Base-by-base conservation (phyloP, 441 rosid species). In the Manihot esculenta region DNA sequence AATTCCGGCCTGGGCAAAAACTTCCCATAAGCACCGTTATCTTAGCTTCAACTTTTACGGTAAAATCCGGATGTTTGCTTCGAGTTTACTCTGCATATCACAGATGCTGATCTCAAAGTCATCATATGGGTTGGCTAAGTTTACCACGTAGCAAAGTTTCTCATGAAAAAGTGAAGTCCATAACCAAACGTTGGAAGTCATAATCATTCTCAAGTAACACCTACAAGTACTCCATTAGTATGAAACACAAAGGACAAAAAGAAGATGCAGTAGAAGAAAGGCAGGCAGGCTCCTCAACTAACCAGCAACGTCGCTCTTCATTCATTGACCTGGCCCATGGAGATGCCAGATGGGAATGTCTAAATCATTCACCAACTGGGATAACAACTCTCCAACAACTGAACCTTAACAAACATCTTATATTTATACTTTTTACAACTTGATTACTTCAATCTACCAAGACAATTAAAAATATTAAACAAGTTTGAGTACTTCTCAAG, bases 341-440 rank as follows among this genome's bases (percentile, higher is more conserved):
- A 42, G 53, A 60, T 47, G 80, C 76, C 80, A 80, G 83, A 71
- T 78, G 82, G 78, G 64, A 49, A 44, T 49, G 48, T 66, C 71
- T 27, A 4, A 77, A 80, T 82, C 83, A 84, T 75, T 12, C 17
- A 54, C 76, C 74, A 68, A 76, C 80, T 57, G 10, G 44, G 67
- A 70, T 51, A 87, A 83, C 91, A 73, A 85, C 84, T 77, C 84
- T 64, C 64, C 84, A 85, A 76, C 84, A 62, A 83, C 88, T 68
- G 60, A 79, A 51, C 79, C n/a, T n/a, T n/a, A 75, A 71, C 66
- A 27, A 75, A 69, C 75, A 50, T 76, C 71, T 55, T 65, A 50
- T 23, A 35, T 21, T 41, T 33, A 18, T 55, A 57, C 23, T 17
- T 60, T 69, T 58, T 64, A 7, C 18, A 48, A 49, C 53, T 73